Evolutionary conservation across 1,284 basidiomycete genomes (phyloP).

Genomic region (Trametes pubescens): DNA sequence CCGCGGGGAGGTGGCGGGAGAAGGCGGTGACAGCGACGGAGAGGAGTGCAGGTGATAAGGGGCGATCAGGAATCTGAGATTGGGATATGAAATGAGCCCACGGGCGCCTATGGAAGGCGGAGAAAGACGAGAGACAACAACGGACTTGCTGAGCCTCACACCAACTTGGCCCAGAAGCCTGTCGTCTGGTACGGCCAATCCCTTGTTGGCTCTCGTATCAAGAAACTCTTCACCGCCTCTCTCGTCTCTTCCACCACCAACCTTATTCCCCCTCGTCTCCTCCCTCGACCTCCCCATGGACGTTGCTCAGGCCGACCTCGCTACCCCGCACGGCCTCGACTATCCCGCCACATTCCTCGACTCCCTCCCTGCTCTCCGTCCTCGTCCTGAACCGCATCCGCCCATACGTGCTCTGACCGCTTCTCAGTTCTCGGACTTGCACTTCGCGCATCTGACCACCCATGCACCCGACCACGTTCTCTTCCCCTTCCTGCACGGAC

Average conservation of each 20-base stretch:
- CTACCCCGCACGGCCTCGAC: conserved; percentile 50
- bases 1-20: conserved; percentile 16
- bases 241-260: conserved; percentile 23
- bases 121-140: conserved; percentile 22
- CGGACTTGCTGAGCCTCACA: conserved; percentile 21
- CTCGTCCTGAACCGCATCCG: conserved; percentile 48
- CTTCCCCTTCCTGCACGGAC: conserved; percentile 85
- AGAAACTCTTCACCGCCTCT: conserved; percentile 20
- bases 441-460: conserved; percentile 66
- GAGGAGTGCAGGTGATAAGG: conserved; percentile 33
- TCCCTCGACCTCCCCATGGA: conserved; percentile 24
- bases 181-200: conserved; percentile 27
- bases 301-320: conserved; percentile 19
- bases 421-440: conserved; percentile 64
- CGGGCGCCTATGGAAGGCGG: conserved; percentile 25
- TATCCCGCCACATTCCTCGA: conserved; percentile 51
- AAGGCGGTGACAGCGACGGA: conserved; percentile 26
- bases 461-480: conserved; percentile 81
- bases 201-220: conserved; percentile 21
- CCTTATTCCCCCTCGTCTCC: conserved; percentile 22
- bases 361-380: conserved; percentile 49
- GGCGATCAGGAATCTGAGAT: conserved; percentile 33
- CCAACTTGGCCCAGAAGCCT: conserved; percentile 16
- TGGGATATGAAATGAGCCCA: conserved; percentile 29
- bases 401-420: conserved; percentile 63